Base-by-base conservation (phyloP, 2,329 filamentous ascomycete species). In the Didymella arachidicola region DNA sequence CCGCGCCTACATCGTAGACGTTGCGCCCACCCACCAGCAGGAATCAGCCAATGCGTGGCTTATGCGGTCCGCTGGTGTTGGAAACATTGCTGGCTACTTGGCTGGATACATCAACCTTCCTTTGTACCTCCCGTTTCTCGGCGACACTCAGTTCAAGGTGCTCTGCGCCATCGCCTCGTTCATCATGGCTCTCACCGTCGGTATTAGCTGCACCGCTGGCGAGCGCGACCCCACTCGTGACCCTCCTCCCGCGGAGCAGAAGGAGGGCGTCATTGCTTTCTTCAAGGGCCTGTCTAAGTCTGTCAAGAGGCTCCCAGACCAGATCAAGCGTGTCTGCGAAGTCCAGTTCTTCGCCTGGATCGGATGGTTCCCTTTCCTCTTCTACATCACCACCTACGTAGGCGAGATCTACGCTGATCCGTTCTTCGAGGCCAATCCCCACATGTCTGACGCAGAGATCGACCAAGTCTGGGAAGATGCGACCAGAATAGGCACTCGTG, bases 21-120 rank as follows among this genome's bases (percentile, higher is more conserved):
- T 93, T 71, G 91, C 92, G 0, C 95, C 95, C 0, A 87, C 91
- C 1, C 93, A 97, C 71, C 94, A 98, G 75, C 94, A 98, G 79
- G 93, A 97, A 77, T 84, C 89, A 36, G 94, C 93, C 53, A 98
- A 98, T 78, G 89, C 94, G 39, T 97, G 96, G 93, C 92, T 94
- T 19, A 93, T 92, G 71, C 87, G 94, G 50, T 86, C 94, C 57
- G 90, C 89, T 11, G 94, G 94, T 25, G 80, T 96, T 44, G 95
- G 94, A 30, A 97, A 97, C 74, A 97, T 98, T 53, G 77, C 94
- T 30, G 93, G 93, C 36, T 98, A 95, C 73, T 82, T 96, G 22
- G 92, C 92, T 53, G 94, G 94, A 36, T 96, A 94, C 69, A 81
- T 92, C 61, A 84, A 97, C 68, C 83, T 98, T 4, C 90, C 92